Base-by-base conservation (phyloP, 2,329 filamentous ascomycete genomes). In the Botrytis fragariae region DNA sequence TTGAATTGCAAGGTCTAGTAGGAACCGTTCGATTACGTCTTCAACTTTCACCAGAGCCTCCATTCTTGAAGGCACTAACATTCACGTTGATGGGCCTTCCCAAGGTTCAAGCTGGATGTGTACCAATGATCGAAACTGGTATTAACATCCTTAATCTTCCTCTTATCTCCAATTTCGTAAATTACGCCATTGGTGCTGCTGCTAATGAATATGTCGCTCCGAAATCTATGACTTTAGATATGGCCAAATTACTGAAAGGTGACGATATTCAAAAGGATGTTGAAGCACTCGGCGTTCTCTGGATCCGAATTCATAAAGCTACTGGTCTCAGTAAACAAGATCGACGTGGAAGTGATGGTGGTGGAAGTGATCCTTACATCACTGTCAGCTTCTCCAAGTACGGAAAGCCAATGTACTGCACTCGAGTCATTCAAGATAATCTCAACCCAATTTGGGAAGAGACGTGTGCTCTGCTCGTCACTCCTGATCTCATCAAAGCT, bases 391-490 rank as follows among this genome's bases (percentile, higher is more conserved):
- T 97, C 85, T 97, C 93, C 79, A 98, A 98, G 82, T 98, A 98
- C 78, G 93, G 93, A 73, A 99, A 99, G 84, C 95, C 95, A 2
- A 97, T 97, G 89, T 98, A 97, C 83, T 98, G 95, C 82, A 98
- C 96, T 1, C 91, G 96, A 65, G 95, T 98, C 69, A 98, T 98
- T 76, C 94, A 95, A 70, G 95, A 98, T 79, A 92, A 98, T 77
- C 87, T 97, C 72, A 97, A 98, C 79, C 96, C 96, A 0, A 87
- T 97, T 7, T 98, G 97, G 85, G 93, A 96, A 79, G 96, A 98
- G 83, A 93, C 90, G 2, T 91, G 93, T 61, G 94, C 93, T 1
- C 86, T 98, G 29, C 85, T 98, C 25, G 93, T 99, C 9, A 97
- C 93, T 0, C 88, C 93, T 0, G 95, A 98, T 76, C 86, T 97